These are phyloP conservation scores for Xylaria sp. DNA, from an alignment of 2,329 filamentous ascomycete genomes.

Conservation along the genomic window DNA sequence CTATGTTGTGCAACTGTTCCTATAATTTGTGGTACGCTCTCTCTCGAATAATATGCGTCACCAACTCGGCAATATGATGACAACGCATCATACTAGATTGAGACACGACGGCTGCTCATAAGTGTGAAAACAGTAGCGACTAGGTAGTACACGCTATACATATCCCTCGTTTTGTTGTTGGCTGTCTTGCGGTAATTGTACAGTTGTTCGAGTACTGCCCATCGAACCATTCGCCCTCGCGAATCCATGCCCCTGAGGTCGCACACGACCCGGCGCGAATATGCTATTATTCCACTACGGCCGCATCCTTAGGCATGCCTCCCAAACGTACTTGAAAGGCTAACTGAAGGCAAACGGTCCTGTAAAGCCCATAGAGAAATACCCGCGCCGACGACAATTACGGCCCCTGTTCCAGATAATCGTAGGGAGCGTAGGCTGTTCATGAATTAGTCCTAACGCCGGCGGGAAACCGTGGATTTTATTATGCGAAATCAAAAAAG, in stretches of 20 bases:
- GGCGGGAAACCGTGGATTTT: neutral
- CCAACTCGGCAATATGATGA: too few species aligned
- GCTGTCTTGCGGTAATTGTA: too few species aligned
- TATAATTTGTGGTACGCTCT: too few species aligned
- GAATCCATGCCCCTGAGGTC: neutral
- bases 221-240: neutral
- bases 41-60: too few species aligned
- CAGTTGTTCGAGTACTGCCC: neutral
- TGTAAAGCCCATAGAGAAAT: conserved; percentile 21
- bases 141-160: neutral
- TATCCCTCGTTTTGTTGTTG: neutral
- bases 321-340: neutral
- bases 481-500: neutral
- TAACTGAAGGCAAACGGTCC: conserved; percentile 8
- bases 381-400: conserved; percentile 17
- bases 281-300: neutral
- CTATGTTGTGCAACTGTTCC: too few species aligned
- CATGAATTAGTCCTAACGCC: conserved; percentile 6
- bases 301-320: neutral
- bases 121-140: neutral
- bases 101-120: neutral
- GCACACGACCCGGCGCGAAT: neutral
- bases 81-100: too few species aligned
- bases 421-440: conserved; percentile 1
- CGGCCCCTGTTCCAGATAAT: conserved; percentile 3